Conservation (phyloP, 306 rosid genomes). For the Castanea sativa region DNA sequence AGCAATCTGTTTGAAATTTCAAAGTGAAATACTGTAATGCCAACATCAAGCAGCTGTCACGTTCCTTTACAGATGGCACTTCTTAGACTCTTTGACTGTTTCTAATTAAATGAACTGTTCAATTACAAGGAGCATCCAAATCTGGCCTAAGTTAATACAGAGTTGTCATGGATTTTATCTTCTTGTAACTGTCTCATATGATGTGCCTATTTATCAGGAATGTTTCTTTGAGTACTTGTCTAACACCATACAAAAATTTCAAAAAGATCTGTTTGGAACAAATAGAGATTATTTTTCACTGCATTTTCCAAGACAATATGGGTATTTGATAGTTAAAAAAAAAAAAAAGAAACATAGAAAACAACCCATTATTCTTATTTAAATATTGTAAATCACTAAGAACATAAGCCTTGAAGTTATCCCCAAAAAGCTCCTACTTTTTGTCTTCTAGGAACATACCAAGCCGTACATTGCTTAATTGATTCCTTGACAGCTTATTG, state of each 20-base stretch:
- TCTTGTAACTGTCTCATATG: too few species aligned
- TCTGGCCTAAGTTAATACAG: background rate
- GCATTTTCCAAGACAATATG: background rate
- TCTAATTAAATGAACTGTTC: too few species aligned
- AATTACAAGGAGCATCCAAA: background rate
- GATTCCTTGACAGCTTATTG: background rate
- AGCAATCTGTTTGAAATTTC: too few species aligned
- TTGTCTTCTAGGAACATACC: background rate
- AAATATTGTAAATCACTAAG: conserved; percentile 21
- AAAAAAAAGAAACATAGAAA: background rate
- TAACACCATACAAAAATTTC: background rate
- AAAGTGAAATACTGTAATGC: background rate
- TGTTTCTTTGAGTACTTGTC: background rate
- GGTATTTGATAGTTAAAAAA: background rate
- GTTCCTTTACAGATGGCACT: too few species aligned
- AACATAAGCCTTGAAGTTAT: conserved; percentile 21
- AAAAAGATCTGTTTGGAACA: background rate
- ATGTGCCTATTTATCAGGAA: background rate
- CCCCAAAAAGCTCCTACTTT: conserved; percentile 1
- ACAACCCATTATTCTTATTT: background rate
- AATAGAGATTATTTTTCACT: background rate
- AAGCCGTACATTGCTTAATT: background rate
- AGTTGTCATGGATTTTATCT: background rate
- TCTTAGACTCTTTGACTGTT: too few species aligned
- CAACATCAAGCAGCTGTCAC: background rate